phyloP scores from a whole-genome alignment of 2,329 filamentous ascomycete species.

The Stachybotrys elegans region DNA sequence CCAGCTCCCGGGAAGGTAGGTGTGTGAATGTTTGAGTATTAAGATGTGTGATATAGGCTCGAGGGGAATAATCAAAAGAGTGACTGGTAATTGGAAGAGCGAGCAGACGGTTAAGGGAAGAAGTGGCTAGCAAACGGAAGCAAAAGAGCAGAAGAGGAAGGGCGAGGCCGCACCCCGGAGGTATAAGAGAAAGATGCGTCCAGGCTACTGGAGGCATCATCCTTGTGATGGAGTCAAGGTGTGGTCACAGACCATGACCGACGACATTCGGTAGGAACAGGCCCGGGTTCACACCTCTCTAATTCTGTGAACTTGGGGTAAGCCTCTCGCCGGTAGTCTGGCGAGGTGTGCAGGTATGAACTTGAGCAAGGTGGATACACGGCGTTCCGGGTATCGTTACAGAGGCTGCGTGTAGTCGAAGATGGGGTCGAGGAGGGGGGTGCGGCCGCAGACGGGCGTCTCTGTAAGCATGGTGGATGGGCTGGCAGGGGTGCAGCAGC shows the following conservation, averaged over 20 bases:
- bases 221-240: constrained; percentile 14
- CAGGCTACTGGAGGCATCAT: constrained; percentile 18
- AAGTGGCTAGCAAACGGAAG: constrained; percentile 17
- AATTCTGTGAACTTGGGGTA: constrained; percentile 19
- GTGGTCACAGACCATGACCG: too few relatives aligned
- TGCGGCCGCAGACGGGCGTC: too few relatives aligned
- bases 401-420: constrained; percentile 12
- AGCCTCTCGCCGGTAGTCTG: too few relatives aligned
- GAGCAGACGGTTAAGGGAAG: constrained; percentile 15
- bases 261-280: constrained; percentile 12
- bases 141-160: constrained; percentile 16
- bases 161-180: constrained; percentile 22
- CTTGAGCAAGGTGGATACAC: neutral
- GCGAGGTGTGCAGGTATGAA: constrained; percentile 1
- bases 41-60: constrained; percentile 13
- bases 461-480: too few relatives aligned
- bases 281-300: constrained; percentile 21
- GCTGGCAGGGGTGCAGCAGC: too few relatives aligned
- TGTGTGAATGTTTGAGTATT: constrained; percentile 6
- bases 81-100: constrained; percentile 17
- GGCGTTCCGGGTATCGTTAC: neutral
- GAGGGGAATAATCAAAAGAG: constrained; percentile 17
- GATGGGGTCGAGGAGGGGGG: too few relatives aligned
- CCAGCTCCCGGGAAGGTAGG: constrained; percentile 11
- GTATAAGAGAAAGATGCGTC: constrained; percentile 18